phyloP scores from a whole-genome alignment of 2,329 filamentous ascomycete species.

The Hypoxylon rubiginosum region DNA sequence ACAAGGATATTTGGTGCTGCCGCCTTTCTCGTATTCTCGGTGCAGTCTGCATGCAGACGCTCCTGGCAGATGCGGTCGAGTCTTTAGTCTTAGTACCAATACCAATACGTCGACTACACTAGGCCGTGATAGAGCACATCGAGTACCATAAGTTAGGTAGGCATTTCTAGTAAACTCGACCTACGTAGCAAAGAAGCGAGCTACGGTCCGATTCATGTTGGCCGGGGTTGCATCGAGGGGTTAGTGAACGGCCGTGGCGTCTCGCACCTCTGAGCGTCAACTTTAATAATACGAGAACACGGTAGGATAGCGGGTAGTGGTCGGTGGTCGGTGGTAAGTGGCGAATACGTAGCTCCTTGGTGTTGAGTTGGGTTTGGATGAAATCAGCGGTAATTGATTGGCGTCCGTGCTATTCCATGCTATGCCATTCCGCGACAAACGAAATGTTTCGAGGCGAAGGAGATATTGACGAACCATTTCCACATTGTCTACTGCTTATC shows the following conservation, averaged over 20 bases:
- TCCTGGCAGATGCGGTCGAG: slow-evolving; percentile 13
- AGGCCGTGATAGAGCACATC: not conserved
- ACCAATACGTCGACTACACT: slow-evolving; percentile 4
- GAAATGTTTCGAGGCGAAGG: not conserved
- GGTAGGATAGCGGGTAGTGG: slow-evolving; percentile 7
- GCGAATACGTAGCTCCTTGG: not conserved
- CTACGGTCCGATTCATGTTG: slow-evolving; percentile 29
- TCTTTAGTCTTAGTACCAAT: slow-evolving; percentile 11
- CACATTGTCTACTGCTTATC: not conserved
- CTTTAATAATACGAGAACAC: slow-evolving; percentile 6
- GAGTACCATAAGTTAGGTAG: not conserved
- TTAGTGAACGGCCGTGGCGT: slow-evolving; percentile 6
- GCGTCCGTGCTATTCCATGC: not conserved
- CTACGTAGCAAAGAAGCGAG: slow-evolving; percentile 15
- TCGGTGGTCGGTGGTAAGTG: not conserved
- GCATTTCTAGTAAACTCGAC: not conserved
- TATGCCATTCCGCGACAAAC: not conserved
- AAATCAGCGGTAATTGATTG: not conserved
- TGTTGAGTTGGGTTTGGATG: not conserved
- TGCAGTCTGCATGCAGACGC: slow-evolving; percentile 30
- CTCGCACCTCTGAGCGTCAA: not conserved
- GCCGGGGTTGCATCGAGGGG: slow-evolving; percentile 12
- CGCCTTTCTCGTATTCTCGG: slow-evolving; percentile 37
- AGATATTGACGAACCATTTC: not conserved
- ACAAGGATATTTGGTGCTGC: slow-evolving; percentile 19